Base-by-base conservation (phyloP, 352 stramenopile genomes). In the Pythium oligandrum region DNA sequence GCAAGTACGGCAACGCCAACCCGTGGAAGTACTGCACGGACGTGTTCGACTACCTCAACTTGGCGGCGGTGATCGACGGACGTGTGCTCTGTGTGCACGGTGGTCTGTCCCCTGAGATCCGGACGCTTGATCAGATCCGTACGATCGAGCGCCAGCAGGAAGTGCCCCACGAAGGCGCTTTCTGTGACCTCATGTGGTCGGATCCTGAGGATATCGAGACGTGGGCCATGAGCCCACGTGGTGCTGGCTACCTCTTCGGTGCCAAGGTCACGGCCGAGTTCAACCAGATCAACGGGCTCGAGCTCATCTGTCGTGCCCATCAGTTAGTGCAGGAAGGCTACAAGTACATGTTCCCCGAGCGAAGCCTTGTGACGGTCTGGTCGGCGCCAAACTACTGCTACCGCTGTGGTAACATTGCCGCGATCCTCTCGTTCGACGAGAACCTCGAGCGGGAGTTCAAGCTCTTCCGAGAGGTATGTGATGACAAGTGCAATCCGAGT, bases 181-280 rank as follows among this genome's bases (percentile, higher is more conserved):
- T 99, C 70, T 98, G 92, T 60, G 96, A 99, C 78, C 85, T 99
- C 63, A 96, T 99, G 69, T 99, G 96, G 96, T 97, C 93, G 17
- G 96, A 99, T 67, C 96, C 96, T 0, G 93, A 98, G 64, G 93
- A 98, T 51, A 97, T 93, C 61, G 87, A 95, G 57, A 88, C 78
- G 53, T 95, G 86, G 87, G 85, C 82, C 10, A 90, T 96, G 73
- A 93, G 80, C 59, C 86, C 86, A n/a, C 82, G 87, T 47, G 87
- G 87, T 8, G 87, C 87, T 7, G 87, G 87, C 35, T 96, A 92
- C 51, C 68, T 96, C 17, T 96, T 96, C 53, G 87, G 87, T 37
- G 73, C 70, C 32, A 91, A 95, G 62, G 86, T 95, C 38, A 92
- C 84, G 36, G 70, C 84, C 49, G 83, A 93, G 70, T 96, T 96